Base-by-base conservation (phyloP, 192 early-diverging fungal genomes). In the Umbelopsis vinacea region DNA sequence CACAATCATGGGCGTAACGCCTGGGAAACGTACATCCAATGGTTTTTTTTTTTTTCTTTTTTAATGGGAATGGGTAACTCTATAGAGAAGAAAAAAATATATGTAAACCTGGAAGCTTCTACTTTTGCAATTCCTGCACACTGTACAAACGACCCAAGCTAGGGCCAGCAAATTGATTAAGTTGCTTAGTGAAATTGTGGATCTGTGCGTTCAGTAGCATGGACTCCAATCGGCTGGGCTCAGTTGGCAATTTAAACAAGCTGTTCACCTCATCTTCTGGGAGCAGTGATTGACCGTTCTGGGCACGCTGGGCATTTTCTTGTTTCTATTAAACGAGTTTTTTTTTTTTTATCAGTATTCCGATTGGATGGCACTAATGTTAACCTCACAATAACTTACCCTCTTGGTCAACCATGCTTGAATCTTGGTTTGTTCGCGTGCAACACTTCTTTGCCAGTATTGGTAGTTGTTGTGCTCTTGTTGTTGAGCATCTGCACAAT, bases 111-210 rank as follows among this genome's bases (percentile, higher is more conserved):
- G 38, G 60, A 38, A 63, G 33, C 26, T 37, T 79, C 75, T 85
- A 85, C 66, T 89, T 89, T 71, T 93, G 92, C 70, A 94, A 88
- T 66, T 89, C 90, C 78, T 89, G 88, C 48, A 88, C 87, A 78
- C 87, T 84, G 81, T 91, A 98, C 88, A 98, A 88, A 86, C 95
- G 95, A 72, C 93, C 88, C 76, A 99, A 85, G n/a, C 89, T 91
- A 29, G 96, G 96, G 54, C 97, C 98, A 72, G 95, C 91, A 79
- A 92, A 96, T 84, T 96, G 90, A 70, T 95, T 92, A 47, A 98
- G 84, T 83, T 97, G 93, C 85, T 95, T 93, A 81, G 89, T 92
- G 78, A 94, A 93, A 74, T 95, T 93, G 77, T 96, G 92, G 72
- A 98, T 92, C 82, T 97, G 94, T 73, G 93, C 93, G 33, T 91